Evolutionary conservation across 2,329 filamentous ascomycete genomes (phyloP), one percentile per base, ranked within the genome.

Genomic region (Tolypocladium inflatum): DNA sequence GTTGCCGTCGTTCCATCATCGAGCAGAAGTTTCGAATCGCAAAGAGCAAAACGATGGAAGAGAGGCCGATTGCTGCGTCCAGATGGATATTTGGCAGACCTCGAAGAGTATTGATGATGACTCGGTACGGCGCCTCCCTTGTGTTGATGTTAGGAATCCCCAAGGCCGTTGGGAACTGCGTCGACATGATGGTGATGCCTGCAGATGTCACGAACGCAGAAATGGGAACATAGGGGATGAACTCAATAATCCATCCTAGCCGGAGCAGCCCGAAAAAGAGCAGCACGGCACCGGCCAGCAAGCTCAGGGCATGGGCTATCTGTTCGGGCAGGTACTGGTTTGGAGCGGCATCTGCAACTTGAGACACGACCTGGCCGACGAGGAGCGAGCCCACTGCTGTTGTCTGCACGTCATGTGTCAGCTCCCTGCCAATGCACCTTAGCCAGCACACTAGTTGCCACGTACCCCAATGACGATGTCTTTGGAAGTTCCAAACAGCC

Each of bases 401-500:
- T 41, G 79, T 88, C 86, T 78, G 80, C 56, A 26, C 1, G 1
- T 19, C n/a, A 9, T 0, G 5, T 3, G n/a, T 9, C 7, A 43
- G 42, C 11, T 39, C 8, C 38, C 33, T 15, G 7, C 19, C 2
- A 33, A 39, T 8, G 21, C 13, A 2, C 5, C 15, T 17, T 1
- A 15, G 21, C 17, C 19, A 13, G 10, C 10, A 2, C 10, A 51
- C 3, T 3, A 15, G n/a, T 11, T 6, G 3, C 8, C 30, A 63
- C 75, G 43, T 70, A 78, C 76, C 33, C 89, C 89, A 59, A 92
- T 91, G 11, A 89, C 90, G 68, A 93, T 91, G 69, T 93, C 89
- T 67, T 91, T 92, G 9, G 89, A 92, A 0, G 89, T 92, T 41
- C 88, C 89, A 67, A 92, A 92, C 58, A 90, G 82, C 88, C 89